These are phyloP conservation scores for Bathelium albidoporum DNA, from an alignment of 495 filamentous ascomycete genomes.

Conservation along the genomic window DNA sequence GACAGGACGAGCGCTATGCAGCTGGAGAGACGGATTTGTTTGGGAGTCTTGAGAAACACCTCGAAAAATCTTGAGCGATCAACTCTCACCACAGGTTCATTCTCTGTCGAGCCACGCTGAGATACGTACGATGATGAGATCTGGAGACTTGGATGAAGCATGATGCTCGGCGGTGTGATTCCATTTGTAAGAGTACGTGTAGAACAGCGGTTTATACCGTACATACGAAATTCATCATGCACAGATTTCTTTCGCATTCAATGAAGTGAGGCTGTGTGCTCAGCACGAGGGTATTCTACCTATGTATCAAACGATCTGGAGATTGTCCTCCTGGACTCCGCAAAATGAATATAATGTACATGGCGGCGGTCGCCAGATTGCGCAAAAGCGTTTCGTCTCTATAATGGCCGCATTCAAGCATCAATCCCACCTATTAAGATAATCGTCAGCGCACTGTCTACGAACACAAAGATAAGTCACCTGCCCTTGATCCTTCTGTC, in stretches of 20 bases:
- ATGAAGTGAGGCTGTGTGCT: not conserved
- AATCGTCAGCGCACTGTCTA: conserved; percentile 8
- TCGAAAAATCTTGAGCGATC: conserved; percentile 15
- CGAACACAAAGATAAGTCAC: too few species aligned
- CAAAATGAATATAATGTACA: not conserved
- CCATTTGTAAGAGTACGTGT: not conserved
- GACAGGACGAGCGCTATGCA: conserved; percentile 17
- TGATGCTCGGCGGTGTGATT: not conserved
- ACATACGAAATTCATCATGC: not conserved
- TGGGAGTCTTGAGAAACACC: conserved; percentile 32
- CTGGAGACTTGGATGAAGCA: not conserved
- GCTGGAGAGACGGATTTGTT: conserved; percentile 34
- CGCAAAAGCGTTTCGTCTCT: not conserved
- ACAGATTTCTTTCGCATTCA: not conserved
- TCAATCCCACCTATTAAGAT: conserved; percentile 22
- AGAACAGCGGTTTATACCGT: not conserved
- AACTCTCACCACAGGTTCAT: not conserved
- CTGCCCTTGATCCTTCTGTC: conserved; percentile 78
- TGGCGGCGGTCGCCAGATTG: not conserved
- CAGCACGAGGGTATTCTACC: not conserved
- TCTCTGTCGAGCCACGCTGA: not conserved
- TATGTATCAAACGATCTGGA: not conserved
- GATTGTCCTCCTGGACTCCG: not conserved
- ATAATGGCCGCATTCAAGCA: conserved; percentile 35
- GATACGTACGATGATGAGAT: not conserved